Evolutionary conservation across 805 yeast species (phyloP), one percentile per base, ranked within the genome.

Genomic region (Nakazawaea anatomiae): DNA sequence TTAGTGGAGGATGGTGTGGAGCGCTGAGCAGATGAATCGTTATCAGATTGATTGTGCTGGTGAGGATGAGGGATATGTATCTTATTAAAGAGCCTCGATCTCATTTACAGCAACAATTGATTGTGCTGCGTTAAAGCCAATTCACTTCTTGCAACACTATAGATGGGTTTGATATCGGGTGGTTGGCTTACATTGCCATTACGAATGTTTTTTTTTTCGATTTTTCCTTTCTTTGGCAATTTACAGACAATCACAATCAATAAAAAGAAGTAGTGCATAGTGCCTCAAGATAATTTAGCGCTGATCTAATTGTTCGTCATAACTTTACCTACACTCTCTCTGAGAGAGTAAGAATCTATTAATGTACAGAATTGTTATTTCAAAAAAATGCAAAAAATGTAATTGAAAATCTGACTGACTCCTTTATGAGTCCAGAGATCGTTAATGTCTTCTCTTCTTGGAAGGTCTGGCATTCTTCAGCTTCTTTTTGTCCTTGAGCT

Each of bases 381-480:
- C 25, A 18, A 18, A 18, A 18, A 18, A 18, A 18, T 18, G 25
- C 25, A 18, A 18, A 18, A 18, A 18, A 18, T 18, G 25, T 18
- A 18, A 3, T 18, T 18, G 25, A 18, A 2, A 18, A 18, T 2
- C 3, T 18, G 25, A 18, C 25, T 18, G 25, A 18, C 25, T 18
- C 25, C 25, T 18, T 18, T 18, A 18, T 18, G 25, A 18, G 25
- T 39, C 14, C 18, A 39, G 11, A 42, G 25, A 42, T 18, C 25
- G 3, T 42, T 27, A 50, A 27, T 45, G 51, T 51, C 66, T 68
- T 51, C 73, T 63, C 59, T 66, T 77, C 59, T 72, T 76, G 27
- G 70, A 57, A 11, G 94, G 95, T 64, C 97, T 79, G 3, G 87
- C 96, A 58, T 89, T 91, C 81, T 94, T 94, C 4, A 82, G 91